Percentiles rank a stretch among this genome's conserved stretches.
These are phyloP conservation scores for Crithidia thermophila DNA, from an alignment of 208 protist genomes.

Conservation along the genomic window DNA sequence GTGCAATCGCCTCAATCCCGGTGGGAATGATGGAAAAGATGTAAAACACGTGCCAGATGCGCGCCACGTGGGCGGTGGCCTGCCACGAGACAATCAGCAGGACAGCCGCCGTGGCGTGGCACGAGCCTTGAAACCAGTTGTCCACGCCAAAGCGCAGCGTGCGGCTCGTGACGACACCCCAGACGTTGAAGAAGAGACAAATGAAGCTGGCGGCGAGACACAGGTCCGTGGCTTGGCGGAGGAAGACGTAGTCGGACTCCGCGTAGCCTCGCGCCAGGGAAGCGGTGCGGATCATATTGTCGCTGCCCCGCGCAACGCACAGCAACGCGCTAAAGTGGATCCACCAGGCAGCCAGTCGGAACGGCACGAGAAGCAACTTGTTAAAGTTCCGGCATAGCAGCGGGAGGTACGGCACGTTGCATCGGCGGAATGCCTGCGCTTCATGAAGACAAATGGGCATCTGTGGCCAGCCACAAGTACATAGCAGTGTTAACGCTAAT, in stretches of 20 bases:
- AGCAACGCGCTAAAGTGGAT: conserved; percentile 67
- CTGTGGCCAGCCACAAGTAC: background rate
- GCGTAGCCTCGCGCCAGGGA: conserved; percentile 38
- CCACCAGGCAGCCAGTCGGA: conserved; percentile 45
- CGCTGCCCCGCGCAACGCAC: conserved; percentile 47
- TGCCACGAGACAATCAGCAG: conserved; percentile 63
- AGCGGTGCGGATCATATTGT: conserved; percentile 50
- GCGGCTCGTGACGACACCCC: conserved; percentile 61
- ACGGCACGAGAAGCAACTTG: conserved; percentile 54
- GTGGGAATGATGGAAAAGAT: conserved; percentile 75
- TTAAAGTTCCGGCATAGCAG: conserved; percentile 47
- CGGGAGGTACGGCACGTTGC: conserved; percentile 10
- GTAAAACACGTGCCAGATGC: conserved; percentile 77
- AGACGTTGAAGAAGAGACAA: conserved; percentile 49
- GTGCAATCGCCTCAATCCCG: conserved; percentile 48
- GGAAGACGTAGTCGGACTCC: conserved; percentile 45
- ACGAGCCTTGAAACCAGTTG: conserved; percentile 62
- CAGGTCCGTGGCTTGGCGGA: conserved; percentile 39
- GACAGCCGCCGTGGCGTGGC: conserved; percentile 51
- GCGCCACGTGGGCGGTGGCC: conserved; percentile 40
- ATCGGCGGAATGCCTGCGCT: conserved; percentile 12
- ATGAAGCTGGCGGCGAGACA: conserved; percentile 56
- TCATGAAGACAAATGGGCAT: conserved; percentile 30
- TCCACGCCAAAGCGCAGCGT: conserved; percentile 63
- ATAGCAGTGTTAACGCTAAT: background rate